Base-by-base conservation (phyloP, 352 stramenopile species). In the Globisporangium spiculum region DNA sequence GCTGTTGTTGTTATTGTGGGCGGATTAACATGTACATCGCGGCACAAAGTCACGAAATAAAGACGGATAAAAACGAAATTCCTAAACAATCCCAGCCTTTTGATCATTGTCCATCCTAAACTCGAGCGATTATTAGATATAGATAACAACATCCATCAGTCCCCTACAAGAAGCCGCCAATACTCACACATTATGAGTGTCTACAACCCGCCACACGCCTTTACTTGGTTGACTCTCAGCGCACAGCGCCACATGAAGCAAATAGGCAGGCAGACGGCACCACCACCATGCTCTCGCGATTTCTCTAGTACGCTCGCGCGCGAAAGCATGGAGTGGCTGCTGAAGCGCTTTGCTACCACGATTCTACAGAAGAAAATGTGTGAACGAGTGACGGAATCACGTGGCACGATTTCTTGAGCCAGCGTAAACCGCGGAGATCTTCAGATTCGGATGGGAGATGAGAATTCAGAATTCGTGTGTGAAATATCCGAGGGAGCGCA, bases 281-380 rank as follows among this genome's bases (percentile, higher is more conserved):
- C 56, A 50, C 56, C 56, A n/a, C 56, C 30, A 8, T 32, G 41
- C 12, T 50, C 32, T 62, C n/a, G 16, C 50, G 50, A 56, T 56
- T 56, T 56, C 22, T 56, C 50, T 56, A 56, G 50, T 56, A 30
- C 18, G 44, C 44, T 22, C 44, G 18, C 6, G 44, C 44, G 18
- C 44, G 44, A 52, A 24, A 52, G 44, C 44, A 52, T 24, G 18
- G 16, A 24, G 44, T 12, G 16, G 9, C 41, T 10, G 4, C 41
- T 22, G 14, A 7, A 20, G 6, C 3, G 18, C 44, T 52, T 22
- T 52, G 44, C 18, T 52, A 16, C 44, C 44, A 5, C 6, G 44
- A 27, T 27, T 30, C n/a, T 27, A n/a, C n/a, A 57, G 20, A 57
- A n/a, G 24, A 20, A 27, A 56, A 32, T 32, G 30, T 56, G 20